A percentile compares a stretch with the other conserved stretches of the same genome.
Evolutionary conservation across 2,329 filamentous ascomycete species (phyloP).

Genomic region (Ambrosiella beaveri): DNA sequence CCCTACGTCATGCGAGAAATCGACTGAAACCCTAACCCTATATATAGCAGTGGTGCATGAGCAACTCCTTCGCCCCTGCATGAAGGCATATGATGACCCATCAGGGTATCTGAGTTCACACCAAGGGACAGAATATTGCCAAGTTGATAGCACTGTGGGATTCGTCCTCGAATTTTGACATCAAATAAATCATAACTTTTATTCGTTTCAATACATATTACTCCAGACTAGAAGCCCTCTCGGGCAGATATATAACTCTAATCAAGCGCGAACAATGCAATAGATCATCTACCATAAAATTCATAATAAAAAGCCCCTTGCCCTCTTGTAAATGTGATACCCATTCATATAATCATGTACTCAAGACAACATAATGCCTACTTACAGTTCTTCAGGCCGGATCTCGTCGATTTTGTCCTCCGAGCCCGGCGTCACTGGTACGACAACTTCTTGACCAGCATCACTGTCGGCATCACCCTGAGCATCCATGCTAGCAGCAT

Average conservation of each 20-base stretch:
- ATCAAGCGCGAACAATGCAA: neutral
- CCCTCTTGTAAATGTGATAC: no score
- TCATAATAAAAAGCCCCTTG: neutral
- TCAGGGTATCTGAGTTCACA: no score
- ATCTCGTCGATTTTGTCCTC: slow-evolving; percentile 12
- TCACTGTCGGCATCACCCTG: slow-evolving; percentile 26
- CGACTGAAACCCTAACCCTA: no score
- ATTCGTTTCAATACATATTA: neutral
- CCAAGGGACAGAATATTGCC: no score
- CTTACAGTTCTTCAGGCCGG: neutral
- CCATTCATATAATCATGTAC: neutral
- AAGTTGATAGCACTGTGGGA: no score
- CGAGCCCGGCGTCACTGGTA: neutral
- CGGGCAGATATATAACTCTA: neutral
- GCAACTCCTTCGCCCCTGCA: no score
- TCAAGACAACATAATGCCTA: neutral
- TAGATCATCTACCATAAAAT: neutral
- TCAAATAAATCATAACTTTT: neutral
- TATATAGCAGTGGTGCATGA: no score
- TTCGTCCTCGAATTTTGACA: no score
- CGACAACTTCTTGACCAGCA: slow-evolving; percentile 6
- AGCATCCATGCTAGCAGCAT: slow-evolving; percentile 25
- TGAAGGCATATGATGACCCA: no score
- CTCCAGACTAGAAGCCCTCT: neutral
- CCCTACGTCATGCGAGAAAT: no score